Conservation (phyloP, 768 basidiomycete species). For the Cystoderma amianthinum region DNA sequence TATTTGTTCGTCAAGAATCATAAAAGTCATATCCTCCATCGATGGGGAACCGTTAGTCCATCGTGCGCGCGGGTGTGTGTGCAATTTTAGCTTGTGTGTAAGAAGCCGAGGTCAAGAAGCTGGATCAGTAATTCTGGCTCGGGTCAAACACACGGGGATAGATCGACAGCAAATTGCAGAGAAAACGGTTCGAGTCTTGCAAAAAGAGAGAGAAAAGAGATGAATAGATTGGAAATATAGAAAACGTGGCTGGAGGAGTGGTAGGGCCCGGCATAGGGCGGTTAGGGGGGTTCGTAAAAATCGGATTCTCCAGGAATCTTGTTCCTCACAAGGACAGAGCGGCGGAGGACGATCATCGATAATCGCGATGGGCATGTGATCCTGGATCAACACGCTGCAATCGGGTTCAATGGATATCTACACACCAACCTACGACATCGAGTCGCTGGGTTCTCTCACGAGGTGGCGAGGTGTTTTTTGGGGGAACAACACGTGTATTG, state of each 20-base stretch:
- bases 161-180: slow-evolving; percentile 14
- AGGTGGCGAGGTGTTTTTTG: slow-evolving; percentile 4
- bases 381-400: slow-evolving; percentile 17
- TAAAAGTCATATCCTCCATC: slow-evolving; percentile 22
- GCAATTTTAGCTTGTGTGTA: not conserved
- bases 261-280: slow-evolving; percentile 6
- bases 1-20: slow-evolving; percentile 33
- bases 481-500: not conserved
- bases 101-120: not conserved
- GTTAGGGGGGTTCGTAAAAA: slow-evolving; percentile 7
- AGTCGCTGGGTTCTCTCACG: slow-evolving; percentile 16
- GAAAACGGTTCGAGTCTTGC: slow-evolving; percentile 13
- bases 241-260: slow-evolving; percentile 12
- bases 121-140: not conserved
- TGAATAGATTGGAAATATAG: slow-evolving; percentile 8
- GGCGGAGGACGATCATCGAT: slow-evolving; percentile 33
- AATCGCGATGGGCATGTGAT: slow-evolving; percentile 30
- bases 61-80: slow-evolving; percentile 12
- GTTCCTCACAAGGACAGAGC: slow-evolving; percentile 18
- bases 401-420: slow-evolving; percentile 12
- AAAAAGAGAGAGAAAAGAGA: slow-evolving; percentile 18
- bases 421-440: slow-evolving; percentile 16
- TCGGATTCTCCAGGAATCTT: slow-evolving; percentile 26
- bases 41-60: slow-evolving; percentile 14
- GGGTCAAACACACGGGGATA: slow-evolving; percentile 10